A percentile compares a stretch with the other conserved stretches of the same genome.
These are phyloP conservation scores for Fusarium redolens DNA, from an alignment of 2,329 filamentous ascomycete genomes.

Conservation along the genomic window DNA sequence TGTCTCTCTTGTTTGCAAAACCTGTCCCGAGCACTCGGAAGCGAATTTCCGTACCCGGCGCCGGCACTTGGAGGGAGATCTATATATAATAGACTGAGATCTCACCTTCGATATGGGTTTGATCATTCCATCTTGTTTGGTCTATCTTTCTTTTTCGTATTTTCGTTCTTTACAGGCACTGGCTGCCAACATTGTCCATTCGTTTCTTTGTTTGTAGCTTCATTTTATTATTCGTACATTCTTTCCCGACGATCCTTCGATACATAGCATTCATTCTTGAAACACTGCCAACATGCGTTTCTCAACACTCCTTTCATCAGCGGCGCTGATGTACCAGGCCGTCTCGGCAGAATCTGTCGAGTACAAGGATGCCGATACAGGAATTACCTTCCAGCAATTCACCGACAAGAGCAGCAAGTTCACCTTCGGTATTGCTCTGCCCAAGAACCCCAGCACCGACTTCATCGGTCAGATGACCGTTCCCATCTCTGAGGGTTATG, in stretches of 20 bases:
- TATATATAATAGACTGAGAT: slow-evolving; percentile 13
- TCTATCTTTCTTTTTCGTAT: slow-evolving; percentile 17
- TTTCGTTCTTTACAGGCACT: slow-evolving; percentile 34
- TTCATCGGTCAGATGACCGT: slow-evolving; percentile 69
- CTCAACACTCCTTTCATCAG: slow-evolving; percentile 31
- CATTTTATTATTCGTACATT: not conserved
- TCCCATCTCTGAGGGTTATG: slow-evolving; percentile 58
- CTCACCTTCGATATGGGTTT: not conserved
- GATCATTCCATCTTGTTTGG: slow-evolving; percentile 19
- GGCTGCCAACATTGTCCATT: slow-evolving; percentile 31
- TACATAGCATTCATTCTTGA: slow-evolving; percentile 1
- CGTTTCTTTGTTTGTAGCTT: slow-evolving; percentile 16
- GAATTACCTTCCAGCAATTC: slow-evolving; percentile 65
- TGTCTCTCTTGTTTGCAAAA: slow-evolving; percentile 17
- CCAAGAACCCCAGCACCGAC: slow-evolving; percentile 62
- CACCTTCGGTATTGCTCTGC: slow-evolving; percentile 66
- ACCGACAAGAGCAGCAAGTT: slow-evolving; percentile 57
- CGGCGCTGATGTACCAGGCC: slow-evolving; percentile 31
- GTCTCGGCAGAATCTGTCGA: slow-evolving; percentile 26
- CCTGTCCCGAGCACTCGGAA: slow-evolving; percentile 23
- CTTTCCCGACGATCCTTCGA: slow-evolving; percentile 1
- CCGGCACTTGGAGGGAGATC: not conserved
- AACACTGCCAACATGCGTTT: slow-evolving; percentile 30
- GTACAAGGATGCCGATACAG: slow-evolving; percentile 60
- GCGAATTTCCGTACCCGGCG: slow-evolving; percentile 6